Conservation (phyloP, 1,284 basidiomycete genomes). For the Ustilago trichophora region DNA sequence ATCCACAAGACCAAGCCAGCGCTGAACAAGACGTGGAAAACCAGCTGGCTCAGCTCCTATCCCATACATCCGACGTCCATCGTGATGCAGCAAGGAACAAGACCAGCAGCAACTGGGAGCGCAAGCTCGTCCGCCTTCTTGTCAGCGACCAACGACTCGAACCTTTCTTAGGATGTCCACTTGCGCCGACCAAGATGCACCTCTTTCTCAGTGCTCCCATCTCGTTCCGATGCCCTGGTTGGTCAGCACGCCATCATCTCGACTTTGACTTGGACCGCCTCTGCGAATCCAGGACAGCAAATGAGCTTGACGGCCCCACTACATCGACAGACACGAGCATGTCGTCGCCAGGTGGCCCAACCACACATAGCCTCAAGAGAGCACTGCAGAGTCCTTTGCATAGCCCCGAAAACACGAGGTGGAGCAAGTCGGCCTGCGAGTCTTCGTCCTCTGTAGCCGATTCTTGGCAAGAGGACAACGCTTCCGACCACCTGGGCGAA, state of each 20-base stretch:
- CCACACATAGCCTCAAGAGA: conserved; percentile 5
- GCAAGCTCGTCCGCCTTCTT: conserved; percentile 47
- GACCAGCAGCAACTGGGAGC: conserved; percentile 43
- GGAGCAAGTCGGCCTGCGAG: conserved; percentile 12
- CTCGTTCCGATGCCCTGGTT: conserved; percentile 40
- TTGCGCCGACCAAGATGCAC: conserved; percentile 33
- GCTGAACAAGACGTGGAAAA: no score
- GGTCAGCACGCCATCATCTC: conserved; percentile 43
- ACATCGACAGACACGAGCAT: conserved; percentile 10
- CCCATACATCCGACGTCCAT: no score
- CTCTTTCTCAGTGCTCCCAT: conserved; percentile 41
- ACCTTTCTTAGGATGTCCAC: conserved; percentile 8
- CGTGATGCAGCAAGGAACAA: conserved; percentile 33
- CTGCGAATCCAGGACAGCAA: no score
- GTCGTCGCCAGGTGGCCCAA: background rate
- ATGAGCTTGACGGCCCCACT: background rate
- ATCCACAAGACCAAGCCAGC: no score
- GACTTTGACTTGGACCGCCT: conserved; percentile 28
- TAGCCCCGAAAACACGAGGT: conserved; percentile 1
- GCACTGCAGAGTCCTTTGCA: conserved; percentile 8
- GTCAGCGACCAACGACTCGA: conserved; percentile 33
- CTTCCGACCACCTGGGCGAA: conserved; percentile 24
- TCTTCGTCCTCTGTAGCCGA: conserved; percentile 26
- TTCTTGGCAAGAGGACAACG: conserved; percentile 31
- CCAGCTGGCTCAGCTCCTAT: background rate